phyloP scores from a whole-genome alignment of 1,284 basidiomycete genomes.

The Heterobasidion occidentale region DNA sequence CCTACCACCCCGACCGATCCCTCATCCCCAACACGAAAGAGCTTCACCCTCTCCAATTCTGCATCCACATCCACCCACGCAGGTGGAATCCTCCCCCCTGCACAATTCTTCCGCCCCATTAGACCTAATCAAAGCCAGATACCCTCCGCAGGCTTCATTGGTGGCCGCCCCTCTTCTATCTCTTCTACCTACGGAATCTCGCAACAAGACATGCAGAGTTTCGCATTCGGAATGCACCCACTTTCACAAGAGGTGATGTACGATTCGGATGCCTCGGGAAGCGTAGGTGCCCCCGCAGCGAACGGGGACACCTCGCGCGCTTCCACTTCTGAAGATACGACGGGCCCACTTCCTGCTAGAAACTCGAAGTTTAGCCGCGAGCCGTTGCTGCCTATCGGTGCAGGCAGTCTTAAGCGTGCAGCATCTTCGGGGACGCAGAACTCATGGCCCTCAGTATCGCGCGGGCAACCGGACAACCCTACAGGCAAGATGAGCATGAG shows the following conservation, averaged over 20 bases:
- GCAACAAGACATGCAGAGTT: slow-evolving; percentile 18
- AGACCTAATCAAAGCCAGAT: slow-evolving; percentile 36
- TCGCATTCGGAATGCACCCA: slow-evolving; percentile 19
- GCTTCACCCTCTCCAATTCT: slow-evolving; percentile 6
- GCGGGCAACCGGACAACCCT: slow-evolving; percentile 17
- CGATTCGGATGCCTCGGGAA: slow-evolving; percentile 24
- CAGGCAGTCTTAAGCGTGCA: slow-evolving; percentile 10
- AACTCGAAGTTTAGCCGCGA: slow-evolving; percentile 57
- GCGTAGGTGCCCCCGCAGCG: slow-evolving; percentile 12
- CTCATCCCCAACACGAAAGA: slow-evolving; percentile 7
- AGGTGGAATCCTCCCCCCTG: slow-evolving; percentile 64
- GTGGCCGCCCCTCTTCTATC: slow-evolving; percentile 21
- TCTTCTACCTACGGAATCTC: slow-evolving; percentile 24
- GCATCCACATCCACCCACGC: slow-evolving; percentile 42
- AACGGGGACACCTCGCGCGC: slow-evolving; percentile 20
- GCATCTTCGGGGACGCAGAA: slow-evolving; percentile 8
- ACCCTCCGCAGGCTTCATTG: slow-evolving; percentile 6
- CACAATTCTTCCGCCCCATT: slow-evolving; percentile 66
- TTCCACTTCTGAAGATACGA: slow-evolving; percentile 20
- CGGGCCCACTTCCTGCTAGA: slow-evolving; percentile 18
- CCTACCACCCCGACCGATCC: slow-evolving; percentile 7
- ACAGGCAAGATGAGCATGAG: slow-evolving; percentile 19
- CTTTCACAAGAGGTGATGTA: slow-evolving; percentile 17
- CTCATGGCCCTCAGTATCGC: slow-evolving; percentile 13
- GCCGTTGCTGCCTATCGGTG: slow-evolving; percentile 49